phyloP scores from a whole-genome alignment of 306 rosid genomes.

The Cucumis melo region DNA sequence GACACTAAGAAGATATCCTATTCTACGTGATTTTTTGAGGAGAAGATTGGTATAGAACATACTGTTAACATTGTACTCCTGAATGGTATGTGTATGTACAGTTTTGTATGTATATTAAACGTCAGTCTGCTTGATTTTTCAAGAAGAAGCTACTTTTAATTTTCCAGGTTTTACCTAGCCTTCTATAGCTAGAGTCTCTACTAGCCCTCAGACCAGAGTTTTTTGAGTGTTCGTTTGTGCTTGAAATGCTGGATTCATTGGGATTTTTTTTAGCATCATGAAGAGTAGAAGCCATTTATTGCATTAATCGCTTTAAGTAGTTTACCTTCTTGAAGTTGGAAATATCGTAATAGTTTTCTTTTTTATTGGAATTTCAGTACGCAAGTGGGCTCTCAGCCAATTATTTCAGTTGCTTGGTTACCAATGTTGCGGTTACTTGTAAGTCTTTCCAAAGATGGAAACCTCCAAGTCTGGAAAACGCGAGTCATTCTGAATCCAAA shows the following conservation, averaged over 20 bases:
- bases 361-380: conserved; percentile 50
- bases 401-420: conserved; percentile 86
- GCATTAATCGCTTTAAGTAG: conserved; percentile 5
- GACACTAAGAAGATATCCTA: not conserved
- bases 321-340: conserved; percentile 3
- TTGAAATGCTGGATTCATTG: not conserved
- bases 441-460: conserved; percentile 82
- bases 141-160: not conserved
- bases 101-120: not conserved
- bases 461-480: conserved; percentile 91
- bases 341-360: not conserved
- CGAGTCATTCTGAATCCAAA: conserved; percentile 62
- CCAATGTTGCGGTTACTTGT: conserved; percentile 72
- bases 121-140: not conserved
- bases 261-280: not conserved
- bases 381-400: conserved; percentile 94
- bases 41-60: not conserved
- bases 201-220: not conserved
- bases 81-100: not conserved
- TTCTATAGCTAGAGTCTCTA: not conserved
- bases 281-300: not conserved
- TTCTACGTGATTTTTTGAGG: not conserved
- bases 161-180: not conserved
- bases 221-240: not conserved
- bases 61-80: not conserved